Evolutionary conservation across 768 basidiomycete genomes (phyloP).

Genomic region (Calvatia gigantea): DNA sequence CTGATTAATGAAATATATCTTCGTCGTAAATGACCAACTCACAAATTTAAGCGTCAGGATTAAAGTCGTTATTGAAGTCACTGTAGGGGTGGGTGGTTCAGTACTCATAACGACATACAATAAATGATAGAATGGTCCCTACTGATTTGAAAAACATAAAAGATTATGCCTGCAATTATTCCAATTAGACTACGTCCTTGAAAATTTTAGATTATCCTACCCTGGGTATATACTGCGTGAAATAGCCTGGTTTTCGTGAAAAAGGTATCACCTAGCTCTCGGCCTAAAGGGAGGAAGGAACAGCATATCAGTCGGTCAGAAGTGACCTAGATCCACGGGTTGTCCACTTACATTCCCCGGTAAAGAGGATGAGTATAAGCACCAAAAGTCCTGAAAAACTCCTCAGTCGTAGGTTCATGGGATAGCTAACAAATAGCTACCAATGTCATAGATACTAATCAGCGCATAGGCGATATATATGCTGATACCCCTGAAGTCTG

Average conservation of each 20-base stretch:
- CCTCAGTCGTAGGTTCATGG: background rate
- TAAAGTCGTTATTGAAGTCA: too few species aligned
- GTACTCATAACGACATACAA: background rate
- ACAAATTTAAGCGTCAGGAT: background rate
- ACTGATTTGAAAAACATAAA: background rate
- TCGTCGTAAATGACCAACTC: background rate
- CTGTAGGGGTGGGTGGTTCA: background rate
- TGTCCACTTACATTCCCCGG: background rate
- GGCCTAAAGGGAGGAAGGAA: background rate
- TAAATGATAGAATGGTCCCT: too few species aligned
- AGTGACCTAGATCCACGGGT: background rate
- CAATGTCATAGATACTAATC: background rate
- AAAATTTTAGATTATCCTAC: background rate
- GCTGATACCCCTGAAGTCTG: background rate
- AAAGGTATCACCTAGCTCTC: background rate
- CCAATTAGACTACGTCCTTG: too few species aligned
- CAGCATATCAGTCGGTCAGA: too few species aligned
- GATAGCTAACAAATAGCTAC: background rate
- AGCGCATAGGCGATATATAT: background rate
- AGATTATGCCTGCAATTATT: background rate
- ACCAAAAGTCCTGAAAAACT: background rate
- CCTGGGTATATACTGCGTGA: background rate
- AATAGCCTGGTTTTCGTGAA: background rate
- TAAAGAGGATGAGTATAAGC: background rate
- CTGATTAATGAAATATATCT: background rate